Percentiles rank a stretch among this genome's conserved stretches.
Evolutionary conservation across 805 yeast species (phyloP).

Genomic region (Isabelozyma pseudorhagii): DNA sequence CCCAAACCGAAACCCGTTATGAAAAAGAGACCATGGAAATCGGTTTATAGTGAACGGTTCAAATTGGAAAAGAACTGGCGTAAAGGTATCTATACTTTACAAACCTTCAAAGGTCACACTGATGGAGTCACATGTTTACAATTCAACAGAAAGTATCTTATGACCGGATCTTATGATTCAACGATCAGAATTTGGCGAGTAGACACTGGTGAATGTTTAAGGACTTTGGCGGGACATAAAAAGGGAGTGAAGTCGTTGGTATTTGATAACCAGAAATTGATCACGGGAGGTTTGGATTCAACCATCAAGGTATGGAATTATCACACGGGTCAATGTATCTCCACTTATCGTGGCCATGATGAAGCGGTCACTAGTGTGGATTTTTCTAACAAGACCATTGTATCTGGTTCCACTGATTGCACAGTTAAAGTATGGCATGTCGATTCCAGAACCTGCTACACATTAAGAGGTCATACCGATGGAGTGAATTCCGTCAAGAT

Average conservation of each 20-base stretch:
- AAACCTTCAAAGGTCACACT: constrained; percentile 72
- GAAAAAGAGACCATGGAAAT: constrained; percentile 83
- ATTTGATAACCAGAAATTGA: constrained; percentile 84
- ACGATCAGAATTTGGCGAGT: constrained; percentile 93
- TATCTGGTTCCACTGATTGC: constrained; percentile 88
- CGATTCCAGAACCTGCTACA: constrained; percentile 86
- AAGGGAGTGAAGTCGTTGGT: constrained; percentile 82
- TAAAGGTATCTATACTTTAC: constrained; percentile 64
- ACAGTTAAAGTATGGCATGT: constrained; percentile 97
- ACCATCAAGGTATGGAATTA: constrained; percentile 96
- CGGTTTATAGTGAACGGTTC: constrained; percentile 86
- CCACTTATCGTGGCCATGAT: constrained; percentile 90
- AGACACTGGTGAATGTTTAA: constrained; percentile 68
- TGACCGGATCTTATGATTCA: constrained; percentile 91
- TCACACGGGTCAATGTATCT: constrained; percentile 88
- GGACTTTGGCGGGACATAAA: constrained; percentile 84
- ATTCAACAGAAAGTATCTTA: constrained; percentile 68
- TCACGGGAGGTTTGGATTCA: constrained; percentile 88
- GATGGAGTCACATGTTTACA: constrained; percentile 89
- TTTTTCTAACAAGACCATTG: constrained; percentile 74
- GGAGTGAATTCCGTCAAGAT: constrained; percentile 90
- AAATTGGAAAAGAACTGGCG: constrained; percentile 95
- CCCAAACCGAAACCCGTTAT: constrained; percentile 6
- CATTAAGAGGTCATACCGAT: constrained; percentile 89
- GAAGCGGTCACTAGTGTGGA: constrained; percentile 85